A percentile compares a stretch with the other conserved stretches of the same genome.
These are phyloP conservation scores for Cucurbita maxima DNA, from an alignment of 306 rosid genomes.

Conservation along the genomic window DNA sequence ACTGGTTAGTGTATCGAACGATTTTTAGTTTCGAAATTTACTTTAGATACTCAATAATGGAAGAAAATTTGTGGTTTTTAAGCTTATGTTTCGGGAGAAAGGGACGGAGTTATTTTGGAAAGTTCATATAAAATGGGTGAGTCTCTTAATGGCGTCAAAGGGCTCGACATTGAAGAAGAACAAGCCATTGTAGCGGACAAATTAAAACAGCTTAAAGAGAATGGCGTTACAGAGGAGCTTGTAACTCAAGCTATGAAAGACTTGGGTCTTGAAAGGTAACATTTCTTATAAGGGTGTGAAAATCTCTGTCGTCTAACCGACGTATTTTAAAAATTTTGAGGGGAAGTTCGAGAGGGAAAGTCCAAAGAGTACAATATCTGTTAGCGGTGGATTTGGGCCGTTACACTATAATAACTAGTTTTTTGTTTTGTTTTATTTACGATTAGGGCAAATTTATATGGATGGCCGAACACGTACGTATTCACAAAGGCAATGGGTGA, in stretches of 20 bases:
- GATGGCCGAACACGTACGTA: conserved; percentile 85
- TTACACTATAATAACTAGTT: neutral
- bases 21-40: neutral
- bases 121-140: conserved; percentile 39
- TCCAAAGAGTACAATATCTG: too few species aligned
- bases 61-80: neutral
- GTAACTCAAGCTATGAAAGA: conserved; percentile 52
- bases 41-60: neutral
- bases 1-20: conserved; percentile 34
- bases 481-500: conserved; percentile 85
- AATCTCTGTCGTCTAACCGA: too few species aligned
- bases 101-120: conserved; percentile 46
- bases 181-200: conserved; percentile 16
- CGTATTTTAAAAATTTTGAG: too few species aligned
- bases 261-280: conserved; percentile 43
- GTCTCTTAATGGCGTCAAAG: conserved; percentile 43
- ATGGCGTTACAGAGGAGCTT: conserved; percentile 25
- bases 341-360: too few species aligned
- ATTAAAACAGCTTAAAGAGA: conserved; percentile 20
- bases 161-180: conserved; percentile 44
- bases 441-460: conserved; percentile 44
- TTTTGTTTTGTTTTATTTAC: neutral
- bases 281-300: too few species aligned
- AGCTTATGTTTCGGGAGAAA: conserved; percentile 82
- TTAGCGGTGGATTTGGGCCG: too few species aligned